Base-by-base conservation (phyloP, 768 basidiomycete genomes). In the Rhodotorula taiwanensis region DNA sequence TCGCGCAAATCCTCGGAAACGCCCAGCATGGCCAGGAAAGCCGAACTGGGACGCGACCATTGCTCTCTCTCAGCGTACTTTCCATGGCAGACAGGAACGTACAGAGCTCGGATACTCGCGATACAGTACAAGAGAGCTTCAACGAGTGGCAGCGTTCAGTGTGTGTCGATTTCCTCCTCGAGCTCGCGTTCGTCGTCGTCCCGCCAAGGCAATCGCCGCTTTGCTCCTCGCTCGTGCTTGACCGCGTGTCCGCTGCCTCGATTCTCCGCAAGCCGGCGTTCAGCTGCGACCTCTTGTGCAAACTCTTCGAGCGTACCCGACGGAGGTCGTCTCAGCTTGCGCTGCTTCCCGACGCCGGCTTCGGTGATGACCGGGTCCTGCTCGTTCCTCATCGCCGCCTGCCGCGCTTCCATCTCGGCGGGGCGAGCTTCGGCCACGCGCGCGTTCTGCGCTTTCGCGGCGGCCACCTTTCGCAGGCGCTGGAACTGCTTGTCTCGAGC, bases 161-260 rank as follows among this genome's bases (percentile, higher is more conserved):
- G 33, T 41, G 43, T 52, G 21, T 31, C 21, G 20, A 63, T 27
- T 39, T 67, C 61, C 33, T 49, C 58, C 33, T 52, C 34, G n/a
- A 63, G 44, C 39, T 67, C 56, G 21, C 8, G 18, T 18, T 28
- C 49, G 31, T 39, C 36, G 16, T 39, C 10, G 9, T 39, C 36
- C 36, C 16, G 10, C 36, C 10, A 39, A 39, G 36, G 10, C 36
- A 39, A 10, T 16, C 36, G 9, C 10, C n/a, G n/a, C n/a, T n/a
- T n/a, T n/a, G n/a, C n/a, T n/a, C 36, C 36, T 39, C 36, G 36
- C 36, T 16, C 36, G 36, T 39, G n/a, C n/a, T n/a, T n/a, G n/a
- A n/a, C 36, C 10, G 16, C 36, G 36, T 16, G 36, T 39, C 36
- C 10, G 36, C 36, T 39, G 10, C 36, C 36, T 10, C 16, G 10